phyloP scores from a whole-genome alignment of 805 yeast species.

The Candida qinlingensis region DNA sequence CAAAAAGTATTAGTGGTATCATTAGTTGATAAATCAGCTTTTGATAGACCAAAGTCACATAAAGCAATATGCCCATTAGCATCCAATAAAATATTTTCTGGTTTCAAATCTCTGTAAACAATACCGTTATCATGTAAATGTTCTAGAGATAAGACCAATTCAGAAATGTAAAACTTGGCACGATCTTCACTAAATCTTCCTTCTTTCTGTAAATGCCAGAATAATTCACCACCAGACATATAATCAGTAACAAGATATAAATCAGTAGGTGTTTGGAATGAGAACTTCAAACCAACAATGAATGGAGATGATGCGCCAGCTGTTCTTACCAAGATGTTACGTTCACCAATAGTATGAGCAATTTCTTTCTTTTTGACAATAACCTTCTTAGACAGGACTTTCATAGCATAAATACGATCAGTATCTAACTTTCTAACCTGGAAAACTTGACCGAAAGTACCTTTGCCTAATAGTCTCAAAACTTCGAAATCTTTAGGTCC shows the following conservation, averaged over 20 bases:
- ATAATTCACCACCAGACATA: slow-evolving; percentile 97
- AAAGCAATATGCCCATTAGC: slow-evolving; percentile 97
- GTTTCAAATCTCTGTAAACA: slow-evolving; percentile 94
- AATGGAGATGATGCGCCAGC: slow-evolving; percentile 86
- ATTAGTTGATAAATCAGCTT: slow-evolving; percentile 81
- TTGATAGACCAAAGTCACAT: slow-evolving; percentile 95
- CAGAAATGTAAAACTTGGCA: slow-evolving; percentile 96
- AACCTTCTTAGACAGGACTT: slow-evolving; percentile 87
- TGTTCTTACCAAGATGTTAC: slow-evolving; percentile 90
- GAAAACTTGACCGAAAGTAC: slow-evolving; percentile 96
- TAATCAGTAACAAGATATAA: slow-evolving; percentile 92
- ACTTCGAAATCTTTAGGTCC: slow-evolving; percentile 96
- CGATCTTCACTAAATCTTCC: slow-evolving; percentile 90
- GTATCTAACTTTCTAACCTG: slow-evolving; percentile 93
- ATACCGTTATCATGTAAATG: slow-evolving; percentile 93
- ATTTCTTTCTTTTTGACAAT: slow-evolving; percentile 96
- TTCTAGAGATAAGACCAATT: slow-evolving; percentile 86
- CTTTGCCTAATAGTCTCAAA: slow-evolving; percentile 84
- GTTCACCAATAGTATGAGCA: slow-evolving; percentile 96
- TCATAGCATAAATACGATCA: slow-evolving; percentile 93
- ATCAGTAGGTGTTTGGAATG: slow-evolving; percentile 93
- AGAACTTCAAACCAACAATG: slow-evolving; percentile 91
- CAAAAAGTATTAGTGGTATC: slow-evolving; percentile 94
- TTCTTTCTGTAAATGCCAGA: slow-evolving; percentile 95
- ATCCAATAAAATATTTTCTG: slow-evolving; percentile 91